Percentiles rank a stretch among this genome's conserved stretches.
phyloP scores from a whole-genome alignment of 768 basidiomycete genomes.

The Tremella fuciformis region DNA sequence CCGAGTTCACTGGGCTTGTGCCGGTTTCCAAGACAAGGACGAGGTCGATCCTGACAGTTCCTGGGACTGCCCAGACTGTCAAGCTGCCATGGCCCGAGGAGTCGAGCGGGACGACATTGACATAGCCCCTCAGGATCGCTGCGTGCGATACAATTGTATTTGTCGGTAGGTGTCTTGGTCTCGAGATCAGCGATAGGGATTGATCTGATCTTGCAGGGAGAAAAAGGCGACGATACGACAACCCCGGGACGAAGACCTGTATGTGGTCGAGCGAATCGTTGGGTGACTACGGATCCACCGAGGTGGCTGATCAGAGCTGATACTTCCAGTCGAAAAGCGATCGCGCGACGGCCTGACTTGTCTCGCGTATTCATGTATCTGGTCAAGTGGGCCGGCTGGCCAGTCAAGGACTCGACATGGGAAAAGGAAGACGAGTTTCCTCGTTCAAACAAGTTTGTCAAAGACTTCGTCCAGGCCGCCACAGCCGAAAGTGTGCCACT shows the following conservation, averaged over 20 bases:
- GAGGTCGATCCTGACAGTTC: neutral
- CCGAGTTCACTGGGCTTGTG: conserved; percentile 5
- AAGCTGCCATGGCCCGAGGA: neutral
- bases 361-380: neutral
- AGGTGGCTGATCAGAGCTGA: neutral
- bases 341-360: neutral
- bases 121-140: neutral
- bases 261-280: conserved; percentile 1
- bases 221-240: conserved; percentile 1
- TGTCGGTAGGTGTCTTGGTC: neutral
- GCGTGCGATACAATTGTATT: conserved; percentile 1
- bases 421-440: neutral
- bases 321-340: neutral
- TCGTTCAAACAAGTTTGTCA: neutral
- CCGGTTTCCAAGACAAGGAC: neutral
- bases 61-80: conserved; percentile 1
- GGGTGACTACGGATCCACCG: neutral
- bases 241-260: neutral
- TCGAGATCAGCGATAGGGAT: neutral
- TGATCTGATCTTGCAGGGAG: neutral
- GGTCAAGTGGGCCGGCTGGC: neutral
- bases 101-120: neutral
- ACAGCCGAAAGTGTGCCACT: neutral
- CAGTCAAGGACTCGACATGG: neutral
- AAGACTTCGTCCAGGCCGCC: neutral